A percentile compares a stretch with the other conserved stretches of the same genome.
phyloP scores from a whole-genome alignment of 495 filamentous ascomycete species.

The Penicillium pulvis region DNA sequence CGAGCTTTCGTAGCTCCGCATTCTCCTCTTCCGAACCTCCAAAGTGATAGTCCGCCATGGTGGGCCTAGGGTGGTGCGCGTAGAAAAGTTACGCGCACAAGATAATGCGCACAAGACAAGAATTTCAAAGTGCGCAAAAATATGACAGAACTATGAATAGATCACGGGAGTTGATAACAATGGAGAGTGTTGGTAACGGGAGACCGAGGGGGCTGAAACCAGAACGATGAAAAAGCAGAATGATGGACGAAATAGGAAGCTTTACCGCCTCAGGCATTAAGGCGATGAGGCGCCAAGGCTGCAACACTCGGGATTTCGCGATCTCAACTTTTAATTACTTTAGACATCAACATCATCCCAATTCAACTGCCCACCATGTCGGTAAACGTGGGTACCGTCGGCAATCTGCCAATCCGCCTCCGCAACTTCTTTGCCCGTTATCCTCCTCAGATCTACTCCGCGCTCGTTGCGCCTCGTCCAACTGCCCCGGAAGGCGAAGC shows the following conservation, averaged over 20 bases:
- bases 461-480: constrained; percentile 42
- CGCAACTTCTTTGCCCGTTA: constrained; percentile 86
- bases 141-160: constrained; percentile 10
- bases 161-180: constrained; percentile 17
- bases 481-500: constrained; percentile 33
- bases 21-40: constrained; percentile 84
- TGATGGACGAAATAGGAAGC: constrained; percentile 10
- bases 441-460: constrained; percentile 62
- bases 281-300: constrained; percentile 7
- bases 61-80: background rate
- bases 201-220: constrained; percentile 13
- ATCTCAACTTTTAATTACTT: constrained; percentile 26
- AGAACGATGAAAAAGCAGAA: constrained; percentile 19
- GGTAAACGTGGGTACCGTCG: constrained; percentile 17
- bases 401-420: constrained; percentile 63
- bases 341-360: constrained; percentile 6
- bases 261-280: constrained; percentile 13
- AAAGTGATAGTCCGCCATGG: constrained; percentile 60
- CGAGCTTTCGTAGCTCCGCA: constrained; percentile 77
- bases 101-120: background rate
- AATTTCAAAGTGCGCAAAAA: background rate
- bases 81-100: constrained; percentile 4
- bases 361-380: constrained; percentile 30
- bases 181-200: constrained; percentile 7
- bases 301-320: background rate